Conservation (phyloP, 1,284 basidiomycete species). For the Sanghuangporus weigelae region DNA sequence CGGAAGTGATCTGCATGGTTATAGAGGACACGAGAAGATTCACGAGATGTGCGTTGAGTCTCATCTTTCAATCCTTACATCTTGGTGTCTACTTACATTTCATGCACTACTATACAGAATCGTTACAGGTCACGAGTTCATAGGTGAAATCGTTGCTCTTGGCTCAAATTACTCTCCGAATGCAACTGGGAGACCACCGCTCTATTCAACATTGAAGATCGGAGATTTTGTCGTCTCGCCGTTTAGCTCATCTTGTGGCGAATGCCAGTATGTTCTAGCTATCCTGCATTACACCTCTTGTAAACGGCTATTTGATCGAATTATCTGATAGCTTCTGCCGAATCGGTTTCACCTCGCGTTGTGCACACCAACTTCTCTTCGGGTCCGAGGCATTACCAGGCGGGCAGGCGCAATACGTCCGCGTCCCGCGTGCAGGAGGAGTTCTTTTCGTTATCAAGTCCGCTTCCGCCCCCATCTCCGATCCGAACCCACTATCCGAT, state of each 20-base stretch:
- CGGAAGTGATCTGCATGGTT: conserved; percentile 81
- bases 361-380: conserved; percentile 62
- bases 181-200: conserved; percentile 44
- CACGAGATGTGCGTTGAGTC: conserved; percentile 29
- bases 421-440: conserved; percentile 75
- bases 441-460: conserved; percentile 67
- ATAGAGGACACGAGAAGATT: conserved; percentile 51
- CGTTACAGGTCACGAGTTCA: conserved; percentile 78
- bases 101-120: conserved; percentile 36
- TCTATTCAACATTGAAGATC: conserved; percentile 64
- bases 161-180: conserved; percentile 54
- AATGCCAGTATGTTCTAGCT: conserved; percentile 57
- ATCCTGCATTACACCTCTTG: conserved; percentile 46
- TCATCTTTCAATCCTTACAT: conserved; percentile 18
- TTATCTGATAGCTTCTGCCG: conserved; percentile 56
- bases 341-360: conserved; percentile 73
- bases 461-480: conserved; percentile 30
- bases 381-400: conserved; percentile 72
- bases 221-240: conserved; percentile 87
- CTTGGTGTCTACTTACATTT: conserved; percentile 5
- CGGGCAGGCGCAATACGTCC: conserved; percentile 84
- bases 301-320: conserved; percentile 59
- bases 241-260: conserved; percentile 80
- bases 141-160: conserved; percentile 72
- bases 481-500: conserved; percentile 25